Base-by-base conservation (phyloP, 2,329 filamentous ascomycete species). In the Penicillium sp. region DNA sequence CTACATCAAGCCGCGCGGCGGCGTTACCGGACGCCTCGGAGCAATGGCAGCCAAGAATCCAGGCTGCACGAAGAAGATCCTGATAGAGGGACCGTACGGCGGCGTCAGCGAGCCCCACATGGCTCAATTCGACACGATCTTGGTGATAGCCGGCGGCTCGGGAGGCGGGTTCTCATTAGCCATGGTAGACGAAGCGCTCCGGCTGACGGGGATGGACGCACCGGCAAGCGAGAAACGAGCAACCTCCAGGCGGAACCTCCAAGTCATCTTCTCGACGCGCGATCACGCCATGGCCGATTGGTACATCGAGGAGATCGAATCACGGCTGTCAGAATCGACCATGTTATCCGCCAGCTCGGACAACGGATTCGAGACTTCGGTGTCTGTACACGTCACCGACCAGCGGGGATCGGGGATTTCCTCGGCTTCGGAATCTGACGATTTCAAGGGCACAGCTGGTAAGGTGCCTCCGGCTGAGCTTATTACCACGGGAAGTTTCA, bases 21-120 rank as follows among this genome's bases (percentile, higher is more conserved):
- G 83, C 0, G 65, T 84, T 12, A 86, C 84, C 0, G 73, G 68
- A 0, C 72, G 77, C 0, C 71, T 85, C 1, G 74, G 75, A 2
- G 71, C 69, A 0, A 60, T 76, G 6, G 79, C 78, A 0, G 48
- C 61, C 12, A 68, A 74, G 21, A 63, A 69, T 15, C 75, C 82
- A 0, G 73, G 71, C 2, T 59, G 64, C 0, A 64, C 67, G 0
- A 73, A 84, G 13, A 74, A 73, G 0, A 80, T 86, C 0, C 66
- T 84, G 3, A 62, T 86, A 0, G 84, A 86, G 45, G 84, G 84
- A 0, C 84, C 84, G 0, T 86, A 86, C 57, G 82, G 84, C 1
- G 83, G 83, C 2, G 58, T 67, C 19, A 71, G 83, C 35, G 69
- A 76, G 12, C 66, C 66, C 9, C 66, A 71, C 31, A 69, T 79